Conservation (phyloP, 306 rosid genomes). For the Phaseolus lunatus region DNA sequence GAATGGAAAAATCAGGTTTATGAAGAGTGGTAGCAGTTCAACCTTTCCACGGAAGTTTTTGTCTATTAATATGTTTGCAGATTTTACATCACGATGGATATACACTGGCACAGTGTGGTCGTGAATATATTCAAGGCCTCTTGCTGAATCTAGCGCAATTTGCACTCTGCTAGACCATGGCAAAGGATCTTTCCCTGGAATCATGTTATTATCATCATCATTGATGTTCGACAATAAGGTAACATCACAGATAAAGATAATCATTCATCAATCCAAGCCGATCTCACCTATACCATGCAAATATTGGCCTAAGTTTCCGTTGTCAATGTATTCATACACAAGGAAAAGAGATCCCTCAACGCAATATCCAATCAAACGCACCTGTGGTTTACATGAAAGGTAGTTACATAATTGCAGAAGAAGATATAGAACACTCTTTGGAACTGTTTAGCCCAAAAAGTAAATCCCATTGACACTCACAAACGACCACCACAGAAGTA, state of each 20-base stretch:
- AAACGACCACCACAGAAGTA: not conserved
- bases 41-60: slow-evolving; percentile 80
- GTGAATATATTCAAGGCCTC: slow-evolving; percentile 92
- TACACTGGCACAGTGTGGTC: slow-evolving; percentile 97
- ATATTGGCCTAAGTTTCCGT: slow-evolving; percentile 71
- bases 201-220: slow-evolving; percentile 20
- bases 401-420: not conserved
- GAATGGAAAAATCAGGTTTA: slow-evolving; percentile 10
- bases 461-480: not conserved
- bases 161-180: slow-evolving; percentile 82
- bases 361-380: slow-evolving; percentile 92
- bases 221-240: not conserved
- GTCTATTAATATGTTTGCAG: slow-evolving; percentile 89
- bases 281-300: slow-evolving; percentile 79
- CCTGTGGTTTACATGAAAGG: slow-evolving; percentile 53
- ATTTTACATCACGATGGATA: slow-evolving; percentile 88
- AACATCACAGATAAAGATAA: slow-evolving; percentile 4
- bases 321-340: slow-evolving; percentile 71
- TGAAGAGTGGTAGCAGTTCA: slow-evolving; percentile 9
- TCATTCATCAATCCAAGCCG: not conserved
- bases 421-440: not conserved
- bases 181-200: slow-evolving; percentile 66
- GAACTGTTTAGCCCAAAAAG: not conserved
- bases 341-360: slow-evolving; percentile 84
- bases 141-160: slow-evolving; percentile 89